These are phyloP conservation scores for Coniferiporia weirii DNA, from an alignment of 1,284 basidiomycete species.

Conservation along the genomic window DNA sequence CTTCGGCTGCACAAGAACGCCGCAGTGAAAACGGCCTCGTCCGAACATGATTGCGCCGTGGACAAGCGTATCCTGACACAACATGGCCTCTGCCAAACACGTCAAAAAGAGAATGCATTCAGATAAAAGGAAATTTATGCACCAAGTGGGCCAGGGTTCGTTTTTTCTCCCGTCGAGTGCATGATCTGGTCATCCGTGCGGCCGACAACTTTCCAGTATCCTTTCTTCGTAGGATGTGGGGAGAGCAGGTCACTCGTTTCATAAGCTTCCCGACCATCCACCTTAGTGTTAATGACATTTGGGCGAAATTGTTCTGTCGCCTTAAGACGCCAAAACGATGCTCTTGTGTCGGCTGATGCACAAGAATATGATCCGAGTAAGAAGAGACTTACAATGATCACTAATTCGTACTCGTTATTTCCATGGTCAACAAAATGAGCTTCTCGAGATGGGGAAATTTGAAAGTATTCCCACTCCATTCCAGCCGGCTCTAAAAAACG, in stretches of 20 bases:
- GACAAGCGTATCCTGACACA: constrained; percentile 33
- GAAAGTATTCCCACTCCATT: constrained; percentile 13
- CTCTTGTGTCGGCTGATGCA: constrained; percentile 6
- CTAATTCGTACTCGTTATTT: constrained; percentile 4
- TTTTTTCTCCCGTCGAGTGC: constrained; percentile 48
- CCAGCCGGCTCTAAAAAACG: constrained; percentile 13
- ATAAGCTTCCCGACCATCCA: constrained; percentile 27
- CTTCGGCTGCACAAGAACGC: constrained; percentile 37
- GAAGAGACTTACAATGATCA: constrained; percentile 13
- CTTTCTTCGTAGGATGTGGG: constrained; percentile 40
- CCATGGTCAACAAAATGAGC: constrained; percentile 1
- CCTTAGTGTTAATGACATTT: constrained; percentile 18
- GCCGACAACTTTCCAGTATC: constrained; percentile 41
- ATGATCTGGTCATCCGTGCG: constrained; percentile 49
- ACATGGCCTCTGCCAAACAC: constrained; percentile 30
- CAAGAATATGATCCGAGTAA: background rate
- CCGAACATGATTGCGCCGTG: constrained; percentile 35
- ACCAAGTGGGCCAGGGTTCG: constrained; percentile 40
- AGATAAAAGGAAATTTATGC: constrained; percentile 4
- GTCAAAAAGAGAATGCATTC: background rate
- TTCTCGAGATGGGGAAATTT: background rate
- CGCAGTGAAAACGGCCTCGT: constrained; percentile 36
- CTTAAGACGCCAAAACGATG: background rate
- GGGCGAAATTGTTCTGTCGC: constrained; percentile 5
- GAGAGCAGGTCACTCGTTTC: constrained; percentile 38